A percentile compares a stretch with the other conserved stretches of the same genome.
These are phyloP conservation scores for Acaromyces ingoldii DNA, from an alignment of 1,284 basidiomycete genomes.

Conservation along the genomic window DNA sequence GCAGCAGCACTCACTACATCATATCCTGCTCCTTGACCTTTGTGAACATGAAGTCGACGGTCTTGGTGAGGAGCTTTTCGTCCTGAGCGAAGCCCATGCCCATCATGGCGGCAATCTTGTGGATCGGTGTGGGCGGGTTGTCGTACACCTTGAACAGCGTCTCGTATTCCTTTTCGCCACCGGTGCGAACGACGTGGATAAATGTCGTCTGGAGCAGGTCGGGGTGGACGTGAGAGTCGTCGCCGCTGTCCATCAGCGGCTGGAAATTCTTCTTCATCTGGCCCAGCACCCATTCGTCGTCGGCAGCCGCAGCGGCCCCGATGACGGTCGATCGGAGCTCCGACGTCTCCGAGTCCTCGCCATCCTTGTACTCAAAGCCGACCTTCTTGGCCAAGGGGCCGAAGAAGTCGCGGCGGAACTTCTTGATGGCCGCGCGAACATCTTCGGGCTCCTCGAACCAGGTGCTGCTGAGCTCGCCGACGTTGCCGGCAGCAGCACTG, in stretches of 20 bases:
- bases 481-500: slow-evolving; percentile 22
- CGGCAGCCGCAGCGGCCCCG: slow-evolving; percentile 58
- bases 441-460: slow-evolving; percentile 79
- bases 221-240: slow-evolving; percentile 71
- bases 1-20: no score
- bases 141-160: slow-evolving; percentile 61
- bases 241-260: slow-evolving; percentile 66
- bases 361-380: slow-evolving; percentile 69
- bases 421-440: slow-evolving; percentile 54
- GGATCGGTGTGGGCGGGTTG: slow-evolving; percentile 57
- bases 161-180: slow-evolving; percentile 69
- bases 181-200: slow-evolving; percentile 61
- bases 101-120: slow-evolving; percentile 51
- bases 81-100: slow-evolving; percentile 48
- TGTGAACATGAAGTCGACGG: slow-evolving; percentile 44
- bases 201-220: slow-evolving; percentile 45
- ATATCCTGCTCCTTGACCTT: slow-evolving; percentile 53
- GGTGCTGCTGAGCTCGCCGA: slow-evolving; percentile 53
- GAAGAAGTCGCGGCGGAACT: slow-evolving; percentile 60
- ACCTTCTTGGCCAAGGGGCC: slow-evolving; percentile 72
- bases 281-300: slow-evolving; percentile 39
- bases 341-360: slow-evolving; percentile 68
- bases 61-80: slow-evolving; percentile 42
- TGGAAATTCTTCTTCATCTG: slow-evolving; percentile 73
- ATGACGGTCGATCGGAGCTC: slow-evolving; percentile 76